Conservation (phyloP, 2,329 filamentous ascomycete genomes). For the Daldinia sp. region DNA sequence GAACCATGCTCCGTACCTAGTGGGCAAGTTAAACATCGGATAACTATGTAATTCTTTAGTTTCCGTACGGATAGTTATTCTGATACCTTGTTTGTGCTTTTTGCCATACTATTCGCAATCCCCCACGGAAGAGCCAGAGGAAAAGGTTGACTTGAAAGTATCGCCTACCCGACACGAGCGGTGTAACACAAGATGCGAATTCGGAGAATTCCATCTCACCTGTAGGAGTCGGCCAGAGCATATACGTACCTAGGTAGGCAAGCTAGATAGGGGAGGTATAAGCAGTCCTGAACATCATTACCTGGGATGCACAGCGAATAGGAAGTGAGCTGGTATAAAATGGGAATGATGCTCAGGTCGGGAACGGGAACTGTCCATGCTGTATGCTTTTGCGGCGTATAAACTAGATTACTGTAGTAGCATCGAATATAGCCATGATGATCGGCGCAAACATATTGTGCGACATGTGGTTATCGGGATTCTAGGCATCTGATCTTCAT, state of each 20-base stretch:
- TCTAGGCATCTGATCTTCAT: slow-evolving; percentile 33
- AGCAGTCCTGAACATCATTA: slow-evolving; percentile 6
- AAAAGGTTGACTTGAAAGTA: neutral
- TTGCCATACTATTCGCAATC: neutral
- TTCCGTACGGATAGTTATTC: neutral
- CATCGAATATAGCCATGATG: slow-evolving; percentile 19
- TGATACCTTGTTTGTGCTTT: neutral
- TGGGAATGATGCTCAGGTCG: neutral
- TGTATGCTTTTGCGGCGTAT: slow-evolving; percentile 7
- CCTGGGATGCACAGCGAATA: neutral
- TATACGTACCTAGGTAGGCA: slow-evolving; percentile 4
- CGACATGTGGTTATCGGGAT: slow-evolving; percentile 36
- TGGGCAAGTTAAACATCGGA: neutral
- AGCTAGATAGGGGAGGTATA: slow-evolving; percentile 14
- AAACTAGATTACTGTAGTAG: slow-evolving; percentile 7
- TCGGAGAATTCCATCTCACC: slow-evolving; percentile 23
- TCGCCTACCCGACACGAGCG: slow-evolving; percentile 19
- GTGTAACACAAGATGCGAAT: slow-evolving; percentile 29
- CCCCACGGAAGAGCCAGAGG: neutral
- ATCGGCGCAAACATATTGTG: slow-evolving; percentile 23
- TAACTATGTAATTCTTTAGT: slow-evolving; percentile 8
- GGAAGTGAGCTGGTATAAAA: slow-evolving; percentile 1
- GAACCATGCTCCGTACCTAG: slow-evolving; percentile 7
- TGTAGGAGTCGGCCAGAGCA: slow-evolving; percentile 17
- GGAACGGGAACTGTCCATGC: slow-evolving; percentile 16